A percentile compares a stretch with the other conserved stretches of the same genome.
Evolutionary conservation across 768 basidiomycete genomes (phyloP).

Genomic region (Asterophora lycoperdoides): DNA sequence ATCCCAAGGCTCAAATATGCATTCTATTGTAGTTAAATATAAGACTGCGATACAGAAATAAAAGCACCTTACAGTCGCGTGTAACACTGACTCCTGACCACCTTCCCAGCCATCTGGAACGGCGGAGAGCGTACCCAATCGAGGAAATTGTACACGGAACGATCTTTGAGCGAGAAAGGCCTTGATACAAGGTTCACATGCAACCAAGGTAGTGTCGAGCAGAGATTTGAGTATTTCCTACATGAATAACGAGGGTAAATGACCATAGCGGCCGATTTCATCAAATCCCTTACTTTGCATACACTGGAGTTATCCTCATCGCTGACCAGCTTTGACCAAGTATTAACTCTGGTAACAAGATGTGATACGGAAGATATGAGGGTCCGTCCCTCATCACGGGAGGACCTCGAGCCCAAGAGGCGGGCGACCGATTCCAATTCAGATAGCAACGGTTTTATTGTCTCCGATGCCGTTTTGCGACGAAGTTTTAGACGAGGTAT

Average conservation of each 20-base stretch:
- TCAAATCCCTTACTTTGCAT: constrained; percentile 25
- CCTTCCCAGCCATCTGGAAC: constrained; percentile 33
- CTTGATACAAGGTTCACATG: constrained; percentile 36
- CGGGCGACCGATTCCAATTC: constrained; percentile 31
- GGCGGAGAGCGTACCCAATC: constrained; percentile 33
- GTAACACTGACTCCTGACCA: constrained; percentile 33
- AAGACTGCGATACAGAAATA: background rate
- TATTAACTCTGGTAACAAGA: constrained; percentile 22
- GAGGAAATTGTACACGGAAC: constrained; percentile 43
- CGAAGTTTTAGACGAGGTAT: constrained; percentile 43
- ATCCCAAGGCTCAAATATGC: constrained; percentile 34
- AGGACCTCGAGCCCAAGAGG: constrained; percentile 21
- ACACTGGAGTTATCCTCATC: constrained; percentile 17
- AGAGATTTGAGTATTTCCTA: constrained; percentile 27
- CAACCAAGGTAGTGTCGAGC: constrained; percentile 32
- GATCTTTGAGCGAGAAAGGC: constrained; percentile 43
- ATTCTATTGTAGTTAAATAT: constrained; percentile 23
- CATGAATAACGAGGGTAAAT: background rate
- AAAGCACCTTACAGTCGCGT: constrained; percentile 36
- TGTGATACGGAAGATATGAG: constrained; percentile 26
- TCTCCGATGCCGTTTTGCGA: constrained; percentile 39
- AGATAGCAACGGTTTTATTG: constrained; percentile 35
- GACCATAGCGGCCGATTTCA: background rate
- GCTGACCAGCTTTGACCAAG: constrained; percentile 28
- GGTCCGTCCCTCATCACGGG: constrained; percentile 28